Evolutionary conservation across 2,329 filamentous ascomycete species (phyloP), one percentile per base, ranked within the genome.

Genomic region (Colletotrichum sp.): DNA sequence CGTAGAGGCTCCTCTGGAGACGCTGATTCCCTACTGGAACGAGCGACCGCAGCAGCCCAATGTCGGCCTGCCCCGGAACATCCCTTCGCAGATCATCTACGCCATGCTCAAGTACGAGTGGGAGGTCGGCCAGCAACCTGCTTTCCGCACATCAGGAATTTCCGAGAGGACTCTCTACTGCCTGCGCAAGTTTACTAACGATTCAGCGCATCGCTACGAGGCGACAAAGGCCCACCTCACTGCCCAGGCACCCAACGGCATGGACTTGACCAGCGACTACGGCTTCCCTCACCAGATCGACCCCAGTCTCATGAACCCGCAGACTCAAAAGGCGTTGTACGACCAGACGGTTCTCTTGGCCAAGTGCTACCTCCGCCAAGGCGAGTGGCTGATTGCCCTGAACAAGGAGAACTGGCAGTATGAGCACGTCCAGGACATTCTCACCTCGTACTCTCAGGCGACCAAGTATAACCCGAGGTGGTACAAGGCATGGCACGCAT

Each of bases 401-500:
- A 94, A 98, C 83, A 94, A 94, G 81, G 94, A 96, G 68, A 94
- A 97, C 79, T 99, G 97, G 98, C 93, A 95, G 78, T 92, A 95
- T 77, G 94, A 95, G 10, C 93, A 95, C 79, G 95, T 98, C 6
- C 92, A 95, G 68, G 96, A 99, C 69, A 96, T 99, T 74, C 88
- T 99, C 28, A 91, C 92, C n/a, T 96, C 97, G 3, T 99, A 99
- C 84, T 93, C 93, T 22, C 94, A 96, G 75, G 98, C 98, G 2
- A 99, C 97, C 3, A 93, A 95, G 75, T 98, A 98, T 86, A 98
- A 99, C 83, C 94, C 95, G 39, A 93, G 94, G 77, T 99, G 96
- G 92, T 99, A 99, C 88, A 99, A 99, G 86, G 97, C 98, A 9
- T 99, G 97, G 97, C 97, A 99, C 85, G 95, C 97, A 0, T 99